Evolutionary conservation across 768 basidiomycete genomes (phyloP).

Genomic region (Psilocybe sp.): DNA sequence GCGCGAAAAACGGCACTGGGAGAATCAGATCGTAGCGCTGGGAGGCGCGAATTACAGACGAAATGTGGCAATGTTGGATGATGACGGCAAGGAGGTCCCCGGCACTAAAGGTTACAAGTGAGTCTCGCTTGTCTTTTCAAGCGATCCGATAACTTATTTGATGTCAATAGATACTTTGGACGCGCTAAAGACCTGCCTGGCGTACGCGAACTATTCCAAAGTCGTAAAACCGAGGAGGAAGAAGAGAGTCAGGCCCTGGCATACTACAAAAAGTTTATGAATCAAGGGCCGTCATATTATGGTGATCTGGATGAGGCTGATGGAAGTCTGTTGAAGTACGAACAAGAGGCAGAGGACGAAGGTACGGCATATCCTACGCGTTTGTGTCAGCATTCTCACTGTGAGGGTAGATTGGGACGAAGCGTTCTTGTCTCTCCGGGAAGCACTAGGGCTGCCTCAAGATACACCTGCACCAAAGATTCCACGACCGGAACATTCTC

Average conservation of each 20-base stretch:
- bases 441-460: slow-evolving; percentile 46
- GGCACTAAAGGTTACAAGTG: slow-evolving; percentile 98
- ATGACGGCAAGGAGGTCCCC: slow-evolving; percentile 93
- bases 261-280: slow-evolving; percentile 85
- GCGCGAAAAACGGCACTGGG: slow-evolving; percentile 96
- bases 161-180: slow-evolving; percentile 78
- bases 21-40: slow-evolving; percentile 94
- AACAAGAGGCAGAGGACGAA: slow-evolving; percentile 68
- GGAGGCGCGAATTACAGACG: slow-evolving; percentile 96
- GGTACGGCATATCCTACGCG: slow-evolving; percentile 39
- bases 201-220: slow-evolving; percentile 90
- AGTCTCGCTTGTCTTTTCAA: slow-evolving; percentile 18
- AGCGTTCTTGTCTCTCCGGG: slow-evolving; percentile 52
- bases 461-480: slow-evolving; percentile 54
- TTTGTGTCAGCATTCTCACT: background rate
- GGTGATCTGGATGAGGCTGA: slow-evolving; percentile 86
- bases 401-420: slow-evolving; percentile 59
- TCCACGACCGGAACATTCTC: slow-evolving; percentile 33
- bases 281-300: slow-evolving; percentile 86
- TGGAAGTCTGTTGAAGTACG: slow-evolving; percentile 65
- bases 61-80: slow-evolving; percentile 91
- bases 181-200: slow-evolving; percentile 95
- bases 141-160: background rate
- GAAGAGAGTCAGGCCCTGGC: slow-evolving; percentile 79
- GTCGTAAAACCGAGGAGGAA: slow-evolving; percentile 81